Base-by-base conservation (phyloP, 257 asterid genomes). In the Orobanche coerulescens region DNA sequence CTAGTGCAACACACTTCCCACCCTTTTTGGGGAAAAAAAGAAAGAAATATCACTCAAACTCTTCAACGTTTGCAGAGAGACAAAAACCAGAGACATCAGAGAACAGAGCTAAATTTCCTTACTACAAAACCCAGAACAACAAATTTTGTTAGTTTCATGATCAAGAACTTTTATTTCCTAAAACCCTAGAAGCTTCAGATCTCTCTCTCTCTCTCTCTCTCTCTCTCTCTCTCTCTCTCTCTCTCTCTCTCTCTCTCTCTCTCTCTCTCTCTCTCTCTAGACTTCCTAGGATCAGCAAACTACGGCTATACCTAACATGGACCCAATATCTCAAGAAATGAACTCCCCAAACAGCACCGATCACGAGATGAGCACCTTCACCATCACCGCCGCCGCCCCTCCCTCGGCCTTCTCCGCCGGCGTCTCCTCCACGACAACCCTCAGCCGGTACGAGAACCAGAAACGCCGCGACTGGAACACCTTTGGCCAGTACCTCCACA, bases 401-500 rank as follows among this genome's bases (percentile, higher is more conserved):
- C 43, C 77, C 16, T 24, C 73, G 12, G 25, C 74, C 34, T 26
- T 79, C 62, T 18, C 74, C 3, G 18, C 49, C 6, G 2, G 58
- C 11, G 58, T 60, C n/a, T 10, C 77, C 44, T 52, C 86, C 5
- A 47, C 84, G 25, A 37, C 82, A 37, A 82, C 84, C 70, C 76
- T 83, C 55, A 83, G 90, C 75, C 81, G 90, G 4, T 82, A 82
- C 51, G 90, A 82, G 70, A 82, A 82, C 53, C 89, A 82, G 43
- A 82, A 82, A 56, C 80, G 89, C 16, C 63, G 89, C 5, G 89
- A 82, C 58, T 82, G 90, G 90, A 80, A 79, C 81, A 83, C 92
- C 7, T 84, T 84, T 4, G 88, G 92, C 1, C 92, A 84, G 52
- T 84, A 84, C 66, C 79, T 84, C 39, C 78, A 79, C 25, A 84